Conservation (phyloP, 768 basidiomycete genomes). For the Favolaschia claudopus region DNA sequence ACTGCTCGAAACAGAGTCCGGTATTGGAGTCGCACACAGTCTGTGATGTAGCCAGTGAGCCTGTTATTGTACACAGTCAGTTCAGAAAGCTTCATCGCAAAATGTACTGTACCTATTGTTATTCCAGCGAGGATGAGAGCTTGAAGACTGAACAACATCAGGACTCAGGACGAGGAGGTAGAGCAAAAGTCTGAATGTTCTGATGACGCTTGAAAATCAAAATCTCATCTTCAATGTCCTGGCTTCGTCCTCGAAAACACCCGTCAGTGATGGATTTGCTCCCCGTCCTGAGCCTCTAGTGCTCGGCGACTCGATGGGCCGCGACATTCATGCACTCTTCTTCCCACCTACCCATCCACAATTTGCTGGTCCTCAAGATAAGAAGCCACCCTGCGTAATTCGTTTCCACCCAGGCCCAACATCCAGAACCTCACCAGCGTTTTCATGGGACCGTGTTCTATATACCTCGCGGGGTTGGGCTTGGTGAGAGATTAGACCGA, state of each 20-base stretch:
- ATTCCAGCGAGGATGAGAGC: not conserved
- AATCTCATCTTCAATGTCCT: not conserved
- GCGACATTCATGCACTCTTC: not conserved
- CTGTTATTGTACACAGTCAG: not conserved
- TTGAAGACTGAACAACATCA: not conserved
- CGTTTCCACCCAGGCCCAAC: constrained; percentile 11
- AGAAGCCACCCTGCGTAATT: constrained; percentile 13
- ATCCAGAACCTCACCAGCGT: not conserved
- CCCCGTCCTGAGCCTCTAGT: constrained; percentile 1
- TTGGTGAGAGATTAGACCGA: not conserved
- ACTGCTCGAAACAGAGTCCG: constrained; percentile 2
- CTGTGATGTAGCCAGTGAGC: not conserved
- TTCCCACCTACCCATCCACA: constrained; percentile 3
- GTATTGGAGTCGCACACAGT: not conserved
- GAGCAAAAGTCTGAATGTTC: no score
- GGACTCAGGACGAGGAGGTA: constrained; percentile 5
- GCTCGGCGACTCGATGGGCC: not conserved
- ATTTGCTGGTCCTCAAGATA: constrained; percentile 3
- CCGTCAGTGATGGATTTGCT: not conserved
- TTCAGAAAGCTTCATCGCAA: no score
- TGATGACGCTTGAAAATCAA: not conserved
- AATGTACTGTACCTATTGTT: not conserved
- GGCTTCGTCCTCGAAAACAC: not conserved
- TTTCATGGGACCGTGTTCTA: constrained; percentile 11
- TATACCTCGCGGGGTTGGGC: constrained; percentile 21